Conservation (phyloP, 192 early-diverging fungal genomes). For the Coemansia sp. region DNA sequence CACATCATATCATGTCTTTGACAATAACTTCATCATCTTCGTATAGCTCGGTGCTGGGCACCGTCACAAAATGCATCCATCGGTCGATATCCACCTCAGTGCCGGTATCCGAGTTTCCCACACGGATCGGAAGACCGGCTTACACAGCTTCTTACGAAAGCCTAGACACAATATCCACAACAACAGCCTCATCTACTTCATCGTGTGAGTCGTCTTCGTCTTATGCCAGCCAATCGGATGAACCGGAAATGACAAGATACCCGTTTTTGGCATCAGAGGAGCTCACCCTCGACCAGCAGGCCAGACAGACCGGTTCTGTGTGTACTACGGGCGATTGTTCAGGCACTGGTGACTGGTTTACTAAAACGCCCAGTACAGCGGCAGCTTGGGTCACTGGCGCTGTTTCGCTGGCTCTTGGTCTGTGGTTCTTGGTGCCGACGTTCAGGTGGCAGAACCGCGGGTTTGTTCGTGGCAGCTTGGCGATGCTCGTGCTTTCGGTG, state of each 20-base stretch:
- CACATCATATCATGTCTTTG: neutral
- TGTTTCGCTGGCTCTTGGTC: conserved; percentile 1
- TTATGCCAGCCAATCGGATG: neutral
- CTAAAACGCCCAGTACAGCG: conserved; percentile 1
- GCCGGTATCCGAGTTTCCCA: neutral
- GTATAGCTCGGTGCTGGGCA: neutral
- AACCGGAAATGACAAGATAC: neutral
- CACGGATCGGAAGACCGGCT: conserved; percentile 7
- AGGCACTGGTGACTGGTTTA: conserved; percentile 30
- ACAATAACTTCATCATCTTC: neutral
- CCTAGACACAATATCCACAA: neutral
- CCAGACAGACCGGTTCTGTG: neutral
- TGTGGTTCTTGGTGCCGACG: conserved; percentile 1
- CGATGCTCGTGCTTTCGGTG: conserved; percentile 2
- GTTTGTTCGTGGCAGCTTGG: conserved; percentile 2
- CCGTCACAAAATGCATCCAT: conserved; percentile 6
- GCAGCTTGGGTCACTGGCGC: conserved; percentile 21
- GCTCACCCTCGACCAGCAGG: conserved; percentile 1
- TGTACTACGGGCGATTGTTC: conserved; percentile 13
- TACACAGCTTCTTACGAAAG: neutral
- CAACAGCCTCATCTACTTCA: neutral
- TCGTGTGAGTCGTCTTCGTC: neutral
- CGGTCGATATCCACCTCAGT: neutral
- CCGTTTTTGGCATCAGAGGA: conserved; percentile 1
- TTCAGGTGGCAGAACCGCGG: neutral